phyloP scores from a whole-genome alignment of 345 rosid genomes.

The Arabis alpina region DNA sequence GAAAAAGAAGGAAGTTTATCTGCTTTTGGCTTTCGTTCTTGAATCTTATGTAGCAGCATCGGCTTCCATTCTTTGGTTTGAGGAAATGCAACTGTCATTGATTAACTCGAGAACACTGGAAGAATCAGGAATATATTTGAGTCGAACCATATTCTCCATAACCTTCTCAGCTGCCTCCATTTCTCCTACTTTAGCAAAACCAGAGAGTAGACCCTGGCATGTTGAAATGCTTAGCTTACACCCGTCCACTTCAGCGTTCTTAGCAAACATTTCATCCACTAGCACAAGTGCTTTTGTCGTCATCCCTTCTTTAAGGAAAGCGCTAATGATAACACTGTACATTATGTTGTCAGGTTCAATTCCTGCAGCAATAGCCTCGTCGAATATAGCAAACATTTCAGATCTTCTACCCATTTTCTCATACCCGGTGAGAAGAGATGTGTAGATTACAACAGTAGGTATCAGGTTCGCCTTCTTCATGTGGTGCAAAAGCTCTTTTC shows the following conservation, averaged over 20 bases:
- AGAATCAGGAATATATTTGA: conserved; percentile 57
- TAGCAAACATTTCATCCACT: conserved; percentile 54
- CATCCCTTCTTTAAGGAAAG: conserved; percentile 60
- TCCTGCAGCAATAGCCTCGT: conserved; percentile 60
- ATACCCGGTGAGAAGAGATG: conserved; percentile 64
- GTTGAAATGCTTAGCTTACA: conserved; percentile 53
- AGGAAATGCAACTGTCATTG: conserved; percentile 29
- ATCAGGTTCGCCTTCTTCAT: conserved; percentile 59
- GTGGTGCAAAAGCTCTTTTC: conserved; percentile 55
- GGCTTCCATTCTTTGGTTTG: conserved; percentile 33
- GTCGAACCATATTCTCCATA: conserved; percentile 55
- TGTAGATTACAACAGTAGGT: conserved; percentile 63
- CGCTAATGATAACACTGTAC: conserved; percentile 56
- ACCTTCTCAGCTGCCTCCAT: conserved; percentile 56
- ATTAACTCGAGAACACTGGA: conserved; percentile 39
- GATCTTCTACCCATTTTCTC: conserved; percentile 48
- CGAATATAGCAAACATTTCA: conserved; percentile 58
- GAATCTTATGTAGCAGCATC: conserved; percentile 39
- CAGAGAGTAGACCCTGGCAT: conserved; percentile 50
- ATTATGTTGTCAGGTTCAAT: conserved; percentile 69
- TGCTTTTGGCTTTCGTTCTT: conserved; percentile 11
- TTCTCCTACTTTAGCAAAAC: conserved; percentile 53
- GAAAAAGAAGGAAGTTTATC: neutral
- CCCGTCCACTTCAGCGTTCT: conserved; percentile 52
- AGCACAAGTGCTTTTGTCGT: conserved; percentile 50